A percentile compares a stretch with the other conserved stretches of the same genome.
Conservation (phyloP, 1,139 yeast genomes). For the Geotrichum siamense region DNA sequence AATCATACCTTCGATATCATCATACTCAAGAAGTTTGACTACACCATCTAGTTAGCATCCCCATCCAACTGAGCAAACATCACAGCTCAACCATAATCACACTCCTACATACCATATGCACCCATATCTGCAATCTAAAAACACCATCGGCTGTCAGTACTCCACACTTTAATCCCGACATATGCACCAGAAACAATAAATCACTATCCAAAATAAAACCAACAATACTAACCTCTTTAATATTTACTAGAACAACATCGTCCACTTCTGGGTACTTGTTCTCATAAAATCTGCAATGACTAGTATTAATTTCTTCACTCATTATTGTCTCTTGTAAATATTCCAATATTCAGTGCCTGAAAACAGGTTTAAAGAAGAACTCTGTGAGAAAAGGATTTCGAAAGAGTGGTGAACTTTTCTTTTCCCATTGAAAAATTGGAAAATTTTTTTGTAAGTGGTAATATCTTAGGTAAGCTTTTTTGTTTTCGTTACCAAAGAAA, state of each 20-base stretch:
- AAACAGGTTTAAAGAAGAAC: not conserved
- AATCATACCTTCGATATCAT: slow-evolving; percentile 98
- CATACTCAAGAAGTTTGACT: slow-evolving; percentile 90
- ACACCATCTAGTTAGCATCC: slow-evolving; percentile 9
- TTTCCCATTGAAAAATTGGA: slow-evolving; percentile 1
- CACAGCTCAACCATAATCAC: no score
- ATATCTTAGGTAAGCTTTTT: not conserved
- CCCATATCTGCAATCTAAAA: slow-evolving; percentile 33
- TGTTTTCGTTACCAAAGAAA: no score
- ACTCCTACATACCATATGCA: slow-evolving; percentile 26
- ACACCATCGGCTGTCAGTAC: no score
- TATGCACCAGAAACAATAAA: no score
- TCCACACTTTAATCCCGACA: no score
- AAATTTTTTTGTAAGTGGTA: not conserved
- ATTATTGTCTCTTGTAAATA: slow-evolving; percentile 20
- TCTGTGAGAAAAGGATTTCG: not conserved
- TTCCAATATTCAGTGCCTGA: no score
- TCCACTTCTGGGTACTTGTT: slow-evolving; percentile 98
- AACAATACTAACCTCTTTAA: slow-evolving; percentile 50
- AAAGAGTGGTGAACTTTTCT: not conserved
- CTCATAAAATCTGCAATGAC: slow-evolving; percentile 94
- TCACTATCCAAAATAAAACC: slow-evolving; percentile 7
- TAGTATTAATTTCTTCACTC: slow-evolving; percentile 46
- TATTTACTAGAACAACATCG: slow-evolving; percentile 97
- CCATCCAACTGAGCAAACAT: no score